Base-by-base conservation (phyloP, 1,284 basidiomycete species). In the Rhodotorula sp. region DNA sequence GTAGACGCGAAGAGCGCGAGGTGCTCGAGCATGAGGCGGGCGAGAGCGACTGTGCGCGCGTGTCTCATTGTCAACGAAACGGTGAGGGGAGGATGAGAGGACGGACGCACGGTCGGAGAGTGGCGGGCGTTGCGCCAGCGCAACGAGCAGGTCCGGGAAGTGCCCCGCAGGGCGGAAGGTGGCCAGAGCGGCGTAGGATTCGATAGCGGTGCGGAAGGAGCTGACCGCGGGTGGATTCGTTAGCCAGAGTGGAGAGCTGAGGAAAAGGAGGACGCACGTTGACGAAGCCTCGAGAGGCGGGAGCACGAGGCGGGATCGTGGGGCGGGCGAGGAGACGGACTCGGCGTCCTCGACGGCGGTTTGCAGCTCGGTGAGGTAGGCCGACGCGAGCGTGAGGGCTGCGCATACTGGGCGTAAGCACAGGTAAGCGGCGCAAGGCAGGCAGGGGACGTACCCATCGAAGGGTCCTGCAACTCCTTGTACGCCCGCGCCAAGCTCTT, bases 21-120 rank as follows among this genome's bases (percentile, higher is more conserved):
- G 34, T 69, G 69, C 5, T 75, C 74, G 62, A 73, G 60, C 12
- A 71, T 61, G 21, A 71, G 59, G 46, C 69, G 68, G 13, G 69
- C 71, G 63, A 75, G 66, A 22, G 44, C 19, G 29, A 60, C 74
- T 72, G 67, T 12, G 32, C 6, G 36, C 44, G 9, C 48, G 48
- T 5, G n/a, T 19, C 9, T 3, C 2, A 13, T 19, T 4, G 21
- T 46, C 37, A 19, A 36, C n/a, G 10, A 22, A 22, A 36, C 22
- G 41, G 27, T 17, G 1, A 27, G 15, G 37, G 10, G 32, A 39
- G 25, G 15, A 10, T 6, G n/a, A 1, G n/a, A 56, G 17, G 53
- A 8, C 7, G 22, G 46, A 60, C 62, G 37, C 22, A 75, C 74
- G 50, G 25, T 73, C 61, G 2, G 66, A 19, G 0, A 62, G 22